Base-by-base conservation (phyloP, 805 yeast species). In the Metschnikowia gelsemii region DNA sequence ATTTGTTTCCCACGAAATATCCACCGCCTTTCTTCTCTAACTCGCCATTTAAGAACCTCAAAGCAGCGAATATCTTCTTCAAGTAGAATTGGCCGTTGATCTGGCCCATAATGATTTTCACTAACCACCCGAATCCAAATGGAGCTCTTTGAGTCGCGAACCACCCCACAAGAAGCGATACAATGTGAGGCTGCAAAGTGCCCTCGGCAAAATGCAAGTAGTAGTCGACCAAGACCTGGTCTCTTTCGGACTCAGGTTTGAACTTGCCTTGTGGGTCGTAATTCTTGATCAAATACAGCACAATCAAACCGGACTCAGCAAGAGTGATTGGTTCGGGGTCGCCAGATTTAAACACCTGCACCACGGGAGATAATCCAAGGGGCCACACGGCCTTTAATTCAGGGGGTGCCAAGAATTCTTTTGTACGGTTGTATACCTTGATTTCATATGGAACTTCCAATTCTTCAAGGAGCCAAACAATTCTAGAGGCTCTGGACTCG, bases 241-340 rank as follows among this genome's bases (percentile, higher is more conserved):
- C 78, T 4, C 68, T 69, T 3, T 57, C 68, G 31, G 62, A 58
- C 3, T 46, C 46, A 21, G 78, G 75, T 7, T 50, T 57, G 46
- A 79, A 63, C 28, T 59, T 64, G 9, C 66, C 58, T 6, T 53
- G 50, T 16, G 53, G 49, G 54, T 83, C 87, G 55, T 72, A 79
- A 41, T 76, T 61, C 12, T 57, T 54, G 32, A 80, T 58, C 30
- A 84, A 51, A 52, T 78, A 78, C 40, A 70, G 73, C 33, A 78
- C 55, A 34, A 84, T 81, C 34, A 68, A 68, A 3, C 84, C 89
- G 18, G 81, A 72, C 58, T 84, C 91, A 18, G 80, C 79, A 27
- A 80, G 47, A 36, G 58, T 54, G 12, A 64, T 25, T 4, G 50
- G 50, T 25, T 38, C 29, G 16, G 39, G 16, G 6, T 32, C n/a